Conservation (phyloP, 306 rosid species). For the Lablab purpureus region DNA sequence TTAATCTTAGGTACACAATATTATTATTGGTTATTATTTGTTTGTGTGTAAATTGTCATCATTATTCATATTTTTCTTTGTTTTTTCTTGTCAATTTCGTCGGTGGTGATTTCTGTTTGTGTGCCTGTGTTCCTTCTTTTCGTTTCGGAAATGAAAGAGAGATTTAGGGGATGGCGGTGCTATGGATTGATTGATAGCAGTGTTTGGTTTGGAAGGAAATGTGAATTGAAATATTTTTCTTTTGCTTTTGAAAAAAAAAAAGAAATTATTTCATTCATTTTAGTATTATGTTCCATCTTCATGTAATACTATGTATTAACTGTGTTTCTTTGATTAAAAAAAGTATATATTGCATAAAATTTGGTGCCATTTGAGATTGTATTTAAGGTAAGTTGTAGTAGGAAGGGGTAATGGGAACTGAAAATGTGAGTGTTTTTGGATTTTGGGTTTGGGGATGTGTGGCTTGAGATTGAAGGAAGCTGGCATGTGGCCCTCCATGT, state of each 20-base stretch:
- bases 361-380: not conserved
- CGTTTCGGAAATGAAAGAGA: not conserved
- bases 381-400: not conserved
- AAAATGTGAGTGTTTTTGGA: conserved; percentile 20
- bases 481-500: conserved; percentile 21
- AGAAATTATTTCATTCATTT: not conserved
- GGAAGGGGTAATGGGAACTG: not conserved
- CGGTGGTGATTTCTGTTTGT: not conserved
- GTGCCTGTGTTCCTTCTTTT: not conserved
- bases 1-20: conserved; percentile 35
- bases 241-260: conserved; percentile 2
- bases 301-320: too few relatives aligned
- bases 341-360: too few relatives aligned
- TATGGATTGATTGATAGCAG: not conserved
- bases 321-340: too few relatives aligned
- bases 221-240: conserved; percentile 31
- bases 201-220: conserved; percentile 37
- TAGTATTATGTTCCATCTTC: not conserved
- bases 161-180: conserved; percentile 3
- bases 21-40: conserved; percentile 1
- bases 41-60: conserved; percentile 10
- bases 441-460: conserved; percentile 41
- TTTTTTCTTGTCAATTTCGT: not conserved
- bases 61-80: not conserved
- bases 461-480: conserved; percentile 42